These are phyloP conservation scores for Chaetoscypha palmicola DNA, from an alignment of 2,329 filamentous ascomycete species.

Conservation along the genomic window DNA sequence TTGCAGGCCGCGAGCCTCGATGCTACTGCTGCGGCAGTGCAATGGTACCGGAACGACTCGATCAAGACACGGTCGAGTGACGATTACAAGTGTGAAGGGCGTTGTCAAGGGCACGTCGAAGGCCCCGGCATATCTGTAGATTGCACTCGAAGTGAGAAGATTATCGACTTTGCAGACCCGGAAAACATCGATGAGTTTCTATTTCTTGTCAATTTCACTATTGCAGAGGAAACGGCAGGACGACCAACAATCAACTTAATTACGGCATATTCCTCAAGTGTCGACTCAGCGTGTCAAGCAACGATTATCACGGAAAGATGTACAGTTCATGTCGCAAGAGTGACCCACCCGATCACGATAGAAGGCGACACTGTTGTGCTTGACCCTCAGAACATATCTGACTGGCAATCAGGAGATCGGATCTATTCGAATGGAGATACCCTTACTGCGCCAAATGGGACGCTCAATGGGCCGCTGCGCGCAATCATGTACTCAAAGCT, in stretches of 20 bases:
- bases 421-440: background rate
- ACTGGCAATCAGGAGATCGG: background rate
- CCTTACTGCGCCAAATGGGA: background rate
- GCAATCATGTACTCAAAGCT: background rate
- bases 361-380: background rate
- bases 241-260: background rate
- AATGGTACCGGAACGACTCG: background rate
- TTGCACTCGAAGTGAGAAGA: background rate
- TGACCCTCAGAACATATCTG: background rate
- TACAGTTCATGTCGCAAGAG: background rate
- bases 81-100: background rate
- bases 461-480: background rate
- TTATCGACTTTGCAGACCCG: background rate
- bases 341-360: background rate
- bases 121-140: slow-evolving; percentile 2
- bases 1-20: background rate
- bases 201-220: background rate
- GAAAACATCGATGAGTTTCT: background rate
- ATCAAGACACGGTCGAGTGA: background rate
- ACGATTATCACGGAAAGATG: slow-evolving; percentile 1
- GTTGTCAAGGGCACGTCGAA: background rate
- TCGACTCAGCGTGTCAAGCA: background rate
- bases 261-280: background rate
- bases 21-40: background rate
- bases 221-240: background rate